Evolutionary conservation across 495 filamentous ascomycete genomes (phyloP), one percentile per base, ranked within the genome.

Genomic region (Trichoderma orchidacearum): DNA sequence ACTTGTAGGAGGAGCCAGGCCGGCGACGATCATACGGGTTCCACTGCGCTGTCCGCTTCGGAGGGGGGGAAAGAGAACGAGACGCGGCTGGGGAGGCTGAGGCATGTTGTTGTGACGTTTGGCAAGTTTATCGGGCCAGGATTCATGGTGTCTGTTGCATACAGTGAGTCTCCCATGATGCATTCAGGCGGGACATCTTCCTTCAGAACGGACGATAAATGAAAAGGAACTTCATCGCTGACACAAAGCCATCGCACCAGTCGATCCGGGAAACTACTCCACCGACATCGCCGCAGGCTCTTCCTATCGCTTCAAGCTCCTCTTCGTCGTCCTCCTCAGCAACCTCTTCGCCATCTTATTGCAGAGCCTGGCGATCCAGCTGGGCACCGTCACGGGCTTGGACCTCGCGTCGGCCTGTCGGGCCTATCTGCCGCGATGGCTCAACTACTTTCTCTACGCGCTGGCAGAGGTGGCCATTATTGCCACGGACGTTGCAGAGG

Each of bases 401-500:
- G 88, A 92, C 63, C 73, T 94, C 45, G 85, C 89, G 3, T 80
- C 90, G 68, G 86, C 86, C 57, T 90, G 85, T 64, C 80, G 81
- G 55, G 84, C 77, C 45, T 85, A 90, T 63, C 75, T 90, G 11
- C 89, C 89, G 0, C 75, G 70, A 61, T 92, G 88, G 88, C 62
- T 93, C 35, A 88, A 87, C 57, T 80, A 84, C 56, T 69, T 79
- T 41, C 76, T 92, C 15, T 94, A 92, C 64, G 65, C 84, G 36
- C 74, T 94, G 58, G 81, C 86, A 7, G 89, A 94, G 67, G 79
- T 76, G 13, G 88, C 89, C 53, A 92, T 94, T 63, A 82, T 94
- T 59, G 89, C 89, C 2, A 94, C 89, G 3, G 89, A 94, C 69
- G 91, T 96, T 66, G 90, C 90, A 45, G 90, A 96, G 78, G 73